Evolutionary conservation across 1,139 yeast species (phyloP).

Genomic region (Nadsonia commutata): DNA sequence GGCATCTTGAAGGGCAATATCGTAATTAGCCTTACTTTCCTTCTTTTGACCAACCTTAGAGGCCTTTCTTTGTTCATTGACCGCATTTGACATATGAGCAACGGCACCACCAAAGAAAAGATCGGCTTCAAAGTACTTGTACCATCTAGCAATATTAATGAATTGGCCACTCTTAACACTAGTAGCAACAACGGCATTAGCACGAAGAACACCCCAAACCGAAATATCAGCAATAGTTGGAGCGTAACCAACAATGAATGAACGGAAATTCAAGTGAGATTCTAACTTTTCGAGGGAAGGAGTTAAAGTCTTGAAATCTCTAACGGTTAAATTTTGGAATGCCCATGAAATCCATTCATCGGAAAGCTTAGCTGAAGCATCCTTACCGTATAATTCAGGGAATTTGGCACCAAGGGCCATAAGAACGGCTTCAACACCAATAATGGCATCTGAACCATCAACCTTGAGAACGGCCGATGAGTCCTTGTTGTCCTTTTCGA

Average conservation of each 20-base stretch:
- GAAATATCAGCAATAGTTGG: constrained; percentile 70
- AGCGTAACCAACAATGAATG: constrained; percentile 56
- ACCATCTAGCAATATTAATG: constrained; percentile 88
- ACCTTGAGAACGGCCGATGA: constrained; percentile 21
- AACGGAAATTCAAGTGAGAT: constrained; percentile 69
- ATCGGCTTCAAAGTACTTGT: constrained; percentile 56
- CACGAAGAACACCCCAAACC: constrained; percentile 86
- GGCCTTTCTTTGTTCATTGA: constrained; percentile 60
- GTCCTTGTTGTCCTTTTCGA: constrained; percentile 38
- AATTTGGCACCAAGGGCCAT: constrained; percentile 24
- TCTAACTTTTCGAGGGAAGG: constrained; percentile 69
- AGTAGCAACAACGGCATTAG: constrained; percentile 86
- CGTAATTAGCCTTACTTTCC: constrained; percentile 68
- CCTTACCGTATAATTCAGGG: constrained; percentile 13
- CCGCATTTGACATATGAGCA: constrained; percentile 49
- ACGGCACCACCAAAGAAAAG: constrained; percentile 55
- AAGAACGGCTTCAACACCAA: constrained; percentile 17
- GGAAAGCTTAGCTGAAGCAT: constrained; percentile 8
- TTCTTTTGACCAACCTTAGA: constrained; percentile 39
- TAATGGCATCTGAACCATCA: constrained; percentile 16
- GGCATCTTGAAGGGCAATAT: constrained; percentile 83
- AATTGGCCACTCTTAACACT: constrained; percentile 73
- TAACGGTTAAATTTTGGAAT: constrained; percentile 51
- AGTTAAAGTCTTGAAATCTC: constrained; percentile 78
- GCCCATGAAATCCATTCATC: constrained; percentile 57